Evolutionary conservation across 2,329 filamentous ascomycete genomes (phyloP).

Genomic region (Curvularia sp.): DNA sequence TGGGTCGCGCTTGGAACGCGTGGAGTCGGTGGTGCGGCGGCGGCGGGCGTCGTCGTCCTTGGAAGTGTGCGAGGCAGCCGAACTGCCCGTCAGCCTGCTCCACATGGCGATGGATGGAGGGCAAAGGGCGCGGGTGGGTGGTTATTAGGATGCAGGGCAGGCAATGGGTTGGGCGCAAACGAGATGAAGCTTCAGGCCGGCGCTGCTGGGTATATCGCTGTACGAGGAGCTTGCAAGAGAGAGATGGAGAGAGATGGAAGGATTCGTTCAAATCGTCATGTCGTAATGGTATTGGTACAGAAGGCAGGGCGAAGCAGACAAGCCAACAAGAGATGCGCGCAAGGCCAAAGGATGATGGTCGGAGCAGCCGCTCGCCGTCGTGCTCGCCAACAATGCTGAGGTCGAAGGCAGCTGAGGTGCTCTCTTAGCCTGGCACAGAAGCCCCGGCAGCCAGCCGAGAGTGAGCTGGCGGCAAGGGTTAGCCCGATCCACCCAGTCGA

Average conservation of each 20-base stretch:
- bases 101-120: constrained; percentile 42
- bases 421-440: constrained; percentile 8
- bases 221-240: constrained; percentile 25
- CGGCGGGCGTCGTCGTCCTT: constrained; percentile 41
- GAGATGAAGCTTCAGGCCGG: constrained; percentile 18
- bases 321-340: constrained; percentile 24
- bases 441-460: constrained; percentile 14
- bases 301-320: constrained; percentile 17
- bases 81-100: constrained; percentile 48
- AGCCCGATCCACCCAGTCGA: constrained; percentile 11
- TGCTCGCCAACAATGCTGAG: constrained; percentile 28
- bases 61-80: constrained; percentile 32
- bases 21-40: constrained; percentile 33
- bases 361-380: constrained; percentile 27
- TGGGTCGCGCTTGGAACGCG: constrained; percentile 45
- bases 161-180: constrained; percentile 34
- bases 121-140: constrained; percentile 20
- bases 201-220: constrained; percentile 39
- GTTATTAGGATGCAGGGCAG: constrained; percentile 26
- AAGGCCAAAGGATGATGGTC: constrained; percentile 25
- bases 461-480: constrained; percentile 20
- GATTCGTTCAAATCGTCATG: constrained; percentile 28
- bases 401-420: constrained; percentile 37
- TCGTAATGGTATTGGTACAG: constrained; percentile 26
- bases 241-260: constrained; percentile 19